Percentiles rank a stretch among this genome's conserved stretches.
phyloP scores from a whole-genome alignment of 2,329 filamentous ascomycete genomes.

The Neoarthrinium moseri region DNA sequence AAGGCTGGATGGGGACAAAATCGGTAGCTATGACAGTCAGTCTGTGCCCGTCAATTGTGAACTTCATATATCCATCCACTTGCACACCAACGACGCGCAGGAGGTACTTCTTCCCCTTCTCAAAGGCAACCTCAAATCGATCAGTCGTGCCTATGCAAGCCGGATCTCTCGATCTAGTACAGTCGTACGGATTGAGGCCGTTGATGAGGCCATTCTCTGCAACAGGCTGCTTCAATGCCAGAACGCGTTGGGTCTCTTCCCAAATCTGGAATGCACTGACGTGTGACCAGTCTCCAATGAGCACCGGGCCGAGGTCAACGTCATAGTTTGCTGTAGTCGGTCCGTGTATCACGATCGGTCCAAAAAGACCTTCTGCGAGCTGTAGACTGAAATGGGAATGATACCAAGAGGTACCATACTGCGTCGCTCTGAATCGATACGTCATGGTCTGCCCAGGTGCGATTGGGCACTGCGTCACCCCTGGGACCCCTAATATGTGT shows the following conservation, averaged over 20 bases:
- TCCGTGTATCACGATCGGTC: constrained; percentile 62
- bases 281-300: constrained; percentile 47
- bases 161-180: constrained; percentile 33
- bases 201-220: constrained; percentile 40
- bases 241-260: constrained; percentile 17
- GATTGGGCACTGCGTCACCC: constrained; percentile 48
- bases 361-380: constrained; percentile 54
- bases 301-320: constrained; percentile 58
- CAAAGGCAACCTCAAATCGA: constrained; percentile 36
- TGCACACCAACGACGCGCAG: constrained; percentile 44
- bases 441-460: constrained; percentile 50
- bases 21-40: constrained; percentile 58
- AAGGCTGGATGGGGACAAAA: constrained; percentile 57
- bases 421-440: constrained; percentile 56
- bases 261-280: constrained; percentile 32
- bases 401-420: constrained; percentile 58
- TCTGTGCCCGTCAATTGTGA: constrained; percentile 54
- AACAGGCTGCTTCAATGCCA: constrained; percentile 16
- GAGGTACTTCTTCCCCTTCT: constrained; percentile 40
- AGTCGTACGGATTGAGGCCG: constrained; percentile 28
- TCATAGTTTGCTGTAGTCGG: constrained; percentile 60
- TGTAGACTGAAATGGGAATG: constrained; percentile 57
- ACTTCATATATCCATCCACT: constrained; percentile 42
- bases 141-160: constrained; percentile 46
- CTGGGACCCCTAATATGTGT: constrained; percentile 41